Conservation (phyloP, 148 eudicot species). For the Amaranthus cruentus region DNA sequence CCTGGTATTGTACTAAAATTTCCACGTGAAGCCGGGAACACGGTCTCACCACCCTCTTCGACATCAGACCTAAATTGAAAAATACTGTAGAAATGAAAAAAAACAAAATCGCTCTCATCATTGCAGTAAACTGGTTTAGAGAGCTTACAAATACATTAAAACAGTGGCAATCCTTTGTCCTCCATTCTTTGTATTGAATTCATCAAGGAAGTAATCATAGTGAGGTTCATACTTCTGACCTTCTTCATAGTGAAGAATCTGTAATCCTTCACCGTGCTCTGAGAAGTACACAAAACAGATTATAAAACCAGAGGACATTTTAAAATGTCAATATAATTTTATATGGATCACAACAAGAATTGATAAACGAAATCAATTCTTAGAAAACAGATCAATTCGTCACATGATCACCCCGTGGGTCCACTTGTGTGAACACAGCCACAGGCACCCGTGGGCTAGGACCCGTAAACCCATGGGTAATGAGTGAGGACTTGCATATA, state of each 20-base stretch:
- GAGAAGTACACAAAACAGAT: slow-evolving; percentile 6
- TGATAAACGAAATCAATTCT: too few relatives aligned
- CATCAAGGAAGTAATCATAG: slow-evolving; percentile 61
- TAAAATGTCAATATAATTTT: neutral
- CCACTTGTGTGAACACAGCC: too few relatives aligned
- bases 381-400: too few relatives aligned
- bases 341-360: neutral
- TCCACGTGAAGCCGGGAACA: slow-evolving; percentile 58
- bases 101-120: neutral
- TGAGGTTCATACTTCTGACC: slow-evolving; percentile 83
- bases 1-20: slow-evolving; percentile 51
- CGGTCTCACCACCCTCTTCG: slow-evolving; percentile 80
- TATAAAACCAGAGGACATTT: neutral
- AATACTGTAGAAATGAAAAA: neutral
- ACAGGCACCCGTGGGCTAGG: too few relatives aligned
- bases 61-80: slow-evolving; percentile 59
- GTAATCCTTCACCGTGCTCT: slow-evolving; percentile 72
- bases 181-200: slow-evolving; percentile 68
- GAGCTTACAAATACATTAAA: slow-evolving; percentile 66
- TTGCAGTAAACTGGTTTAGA: slow-evolving; percentile 3
- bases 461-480: too few relatives aligned
- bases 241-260: slow-evolving; percentile 68
- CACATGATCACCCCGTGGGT: too few relatives aligned
- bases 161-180: slow-evolving; percentile 75
- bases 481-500: too few relatives aligned